These are phyloP conservation scores for Pichia occidentalis DNA, from an alignment of 805 yeast species.

Conservation along the genomic window DNA sequence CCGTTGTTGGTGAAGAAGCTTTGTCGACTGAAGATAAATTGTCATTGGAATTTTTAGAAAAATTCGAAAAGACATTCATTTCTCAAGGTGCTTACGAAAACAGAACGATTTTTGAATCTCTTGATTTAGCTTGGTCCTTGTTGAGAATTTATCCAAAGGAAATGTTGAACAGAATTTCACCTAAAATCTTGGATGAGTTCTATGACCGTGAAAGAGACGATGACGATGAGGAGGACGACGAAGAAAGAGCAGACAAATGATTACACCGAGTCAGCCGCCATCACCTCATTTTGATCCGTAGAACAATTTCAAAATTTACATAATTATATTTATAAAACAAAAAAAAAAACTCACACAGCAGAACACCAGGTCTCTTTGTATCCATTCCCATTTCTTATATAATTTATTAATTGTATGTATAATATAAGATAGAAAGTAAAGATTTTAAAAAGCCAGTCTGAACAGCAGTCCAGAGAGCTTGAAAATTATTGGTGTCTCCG, in stretches of 20 bases:
- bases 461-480: too few species aligned
- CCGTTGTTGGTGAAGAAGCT: slow-evolving; percentile 99
- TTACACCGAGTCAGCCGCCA: too few species aligned
- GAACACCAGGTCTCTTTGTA: too few species aligned
- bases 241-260: slow-evolving; percentile 5
- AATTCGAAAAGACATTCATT: slow-evolving; percentile 93
- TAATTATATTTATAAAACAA: too few species aligned
- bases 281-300: background rate
- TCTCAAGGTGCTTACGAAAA: slow-evolving; percentile 96
- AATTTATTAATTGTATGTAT: too few species aligned
- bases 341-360: too few species aligned
- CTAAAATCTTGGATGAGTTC: slow-evolving; percentile 91
- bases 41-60: slow-evolving; percentile 94
- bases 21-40: slow-evolving; percentile 95
- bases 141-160: slow-evolving; percentile 99
- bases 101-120: slow-evolving; percentile 88
- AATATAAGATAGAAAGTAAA: too few species aligned
- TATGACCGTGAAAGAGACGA: slow-evolving; percentile 78
- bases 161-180: slow-evolving; percentile 96
- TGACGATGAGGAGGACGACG: slow-evolving; percentile 15
- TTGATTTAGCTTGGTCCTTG: slow-evolving; percentile 97
- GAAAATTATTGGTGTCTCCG: too few species aligned
- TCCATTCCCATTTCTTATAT: too few species aligned
- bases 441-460: too few species aligned
- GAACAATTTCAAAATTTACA: background rate